Conservation (phyloP, 352 stramenopile genomes). For the Pythium dissimile region DNA sequence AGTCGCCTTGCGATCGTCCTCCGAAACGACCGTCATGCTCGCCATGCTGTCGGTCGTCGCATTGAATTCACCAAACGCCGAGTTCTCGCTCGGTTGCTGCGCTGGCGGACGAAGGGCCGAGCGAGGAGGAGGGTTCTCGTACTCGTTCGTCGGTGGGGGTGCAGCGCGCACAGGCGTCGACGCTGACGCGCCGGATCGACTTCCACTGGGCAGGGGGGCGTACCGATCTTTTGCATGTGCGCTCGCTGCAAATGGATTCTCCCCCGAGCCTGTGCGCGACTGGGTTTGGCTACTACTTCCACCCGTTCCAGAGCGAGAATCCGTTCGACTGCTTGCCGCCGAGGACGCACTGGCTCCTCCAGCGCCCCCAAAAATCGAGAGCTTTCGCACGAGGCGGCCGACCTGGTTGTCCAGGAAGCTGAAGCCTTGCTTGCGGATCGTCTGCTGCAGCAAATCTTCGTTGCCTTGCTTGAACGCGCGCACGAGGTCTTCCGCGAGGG, state of each 20-base stretch:
- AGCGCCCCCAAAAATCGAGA: conserved; percentile 52
- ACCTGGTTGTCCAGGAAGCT: conserved; percentile 80
- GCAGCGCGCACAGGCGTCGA: conserved; percentile 2
- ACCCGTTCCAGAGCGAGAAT: conserved; percentile 23
- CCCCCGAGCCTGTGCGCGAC: conserved; percentile 19
- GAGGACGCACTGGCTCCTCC: neutral
- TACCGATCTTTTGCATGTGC: conserved; percentile 14
- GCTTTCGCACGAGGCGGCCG: conserved; percentile 57
- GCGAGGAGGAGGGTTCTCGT: neutral
- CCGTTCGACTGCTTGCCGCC: conserved; percentile 23
- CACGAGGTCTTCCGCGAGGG: conserved; percentile 70
- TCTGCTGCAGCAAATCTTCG: conserved; percentile 66
- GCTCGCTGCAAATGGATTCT: conserved; percentile 37
- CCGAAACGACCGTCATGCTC: conserved; percentile 20
- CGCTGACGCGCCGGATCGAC: neutral
- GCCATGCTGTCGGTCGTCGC: conserved; percentile 14
- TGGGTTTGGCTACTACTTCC: conserved; percentile 13
- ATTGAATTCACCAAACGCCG: conserved; percentile 10
- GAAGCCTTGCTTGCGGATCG: conserved; percentile 71
- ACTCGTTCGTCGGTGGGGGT: conserved; percentile 11
- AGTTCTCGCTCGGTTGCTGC: neutral
- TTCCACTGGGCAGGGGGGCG: conserved; percentile 3
- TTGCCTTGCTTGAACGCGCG: conserved; percentile 76
- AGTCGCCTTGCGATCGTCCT: conserved; percentile 15
- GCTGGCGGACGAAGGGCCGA: neutral